Conservation (phyloP, 768 basidiomycete species). For the Lentinula raphanica region DNA sequence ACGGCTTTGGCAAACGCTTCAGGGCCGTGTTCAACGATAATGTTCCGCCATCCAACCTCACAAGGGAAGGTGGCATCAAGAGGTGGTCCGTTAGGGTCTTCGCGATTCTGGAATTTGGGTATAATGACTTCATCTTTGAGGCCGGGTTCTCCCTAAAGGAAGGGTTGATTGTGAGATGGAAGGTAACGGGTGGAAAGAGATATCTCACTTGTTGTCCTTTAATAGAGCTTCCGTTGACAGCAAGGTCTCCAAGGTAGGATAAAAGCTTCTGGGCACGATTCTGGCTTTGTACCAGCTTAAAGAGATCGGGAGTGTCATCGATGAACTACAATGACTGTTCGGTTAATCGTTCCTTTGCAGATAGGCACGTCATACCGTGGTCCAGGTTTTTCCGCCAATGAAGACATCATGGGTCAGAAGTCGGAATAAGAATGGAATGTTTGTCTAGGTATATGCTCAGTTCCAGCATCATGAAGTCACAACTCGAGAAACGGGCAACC, state of each 20-base stretch:
- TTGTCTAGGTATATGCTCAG: constrained; percentile 56
- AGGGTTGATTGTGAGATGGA: too few relatives aligned
- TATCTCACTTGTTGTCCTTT: constrained; percentile 73
- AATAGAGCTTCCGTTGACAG: constrained; percentile 97
- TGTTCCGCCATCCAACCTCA: constrained; percentile 92
- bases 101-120: constrained; percentile 73
- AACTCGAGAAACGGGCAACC: constrained; percentile 42
- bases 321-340: constrained; percentile 64
- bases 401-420: constrained; percentile 95
- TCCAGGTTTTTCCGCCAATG: constrained; percentile 97
- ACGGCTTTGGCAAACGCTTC: constrained; percentile 98
- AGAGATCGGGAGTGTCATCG: constrained; percentile 98
- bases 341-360: not conserved
- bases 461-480: not conserved
- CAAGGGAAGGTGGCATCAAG: constrained; percentile 83
- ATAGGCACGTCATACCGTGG: constrained; percentile 54
- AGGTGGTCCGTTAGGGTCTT: constrained; percentile 67
- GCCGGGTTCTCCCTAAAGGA: constrained; percentile 89
- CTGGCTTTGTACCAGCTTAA: constrained; percentile 95
- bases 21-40: constrained; percentile 96
- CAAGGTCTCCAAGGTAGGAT: constrained; percentile 94
- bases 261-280: constrained; percentile 98
- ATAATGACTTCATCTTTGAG: constrained; percentile 83
- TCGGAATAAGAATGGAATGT: constrained; percentile 99
- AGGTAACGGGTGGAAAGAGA: not conserved